Evolutionary conservation across 768 basidiomycete species (phyloP).

Genomic region (Lentinula sp.): DNA sequence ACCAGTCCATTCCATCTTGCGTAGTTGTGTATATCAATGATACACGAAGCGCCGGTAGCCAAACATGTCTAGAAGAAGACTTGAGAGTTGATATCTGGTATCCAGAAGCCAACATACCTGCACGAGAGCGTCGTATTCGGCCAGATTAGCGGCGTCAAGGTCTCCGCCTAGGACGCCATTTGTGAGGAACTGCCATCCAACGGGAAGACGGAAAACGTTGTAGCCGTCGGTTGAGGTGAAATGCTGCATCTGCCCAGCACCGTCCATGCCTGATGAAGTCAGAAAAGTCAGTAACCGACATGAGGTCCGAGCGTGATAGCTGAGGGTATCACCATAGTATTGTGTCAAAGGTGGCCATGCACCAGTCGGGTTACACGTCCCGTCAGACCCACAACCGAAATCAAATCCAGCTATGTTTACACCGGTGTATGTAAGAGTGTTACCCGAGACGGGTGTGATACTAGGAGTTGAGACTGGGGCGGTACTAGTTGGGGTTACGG

Average conservation of each 20-base stretch:
- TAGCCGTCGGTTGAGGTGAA: conserved; percentile 49
- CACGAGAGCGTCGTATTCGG: conserved; percentile 45
- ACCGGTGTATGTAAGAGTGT: conserved; percentile 31
- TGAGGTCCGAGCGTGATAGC: conserved; percentile 10
- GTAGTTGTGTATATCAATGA: conserved; percentile 58
- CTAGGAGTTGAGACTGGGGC: conserved; percentile 5
- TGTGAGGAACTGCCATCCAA: conserved; percentile 52
- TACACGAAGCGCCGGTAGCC: conserved; percentile 42
- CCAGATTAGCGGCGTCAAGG: conserved; percentile 36
- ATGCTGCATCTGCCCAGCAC: conserved; percentile 55
- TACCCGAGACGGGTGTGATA: conserved; percentile 15
- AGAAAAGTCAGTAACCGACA: not conserved
- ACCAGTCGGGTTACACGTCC: conserved; percentile 29
- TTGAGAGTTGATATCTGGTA: not conserved
- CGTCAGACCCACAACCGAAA: conserved; percentile 43
- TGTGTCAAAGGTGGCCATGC: conserved; percentile 40
- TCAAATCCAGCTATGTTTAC: conserved; percentile 54
- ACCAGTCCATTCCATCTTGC: conserved; percentile 47
- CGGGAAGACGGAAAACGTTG: conserved; percentile 55
- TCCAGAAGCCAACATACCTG: conserved; percentile 23
- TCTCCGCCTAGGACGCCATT: conserved; percentile 29
- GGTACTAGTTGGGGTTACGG: conserved; percentile 10
- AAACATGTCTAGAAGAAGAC: conserved; percentile 25
- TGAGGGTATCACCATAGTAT: conserved; percentile 26
- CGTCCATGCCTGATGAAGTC: conserved; percentile 26